phyloP scores from a whole-genome alignment of 116 monocot genomes.

The Papilionanthe hybrid region DNA sequence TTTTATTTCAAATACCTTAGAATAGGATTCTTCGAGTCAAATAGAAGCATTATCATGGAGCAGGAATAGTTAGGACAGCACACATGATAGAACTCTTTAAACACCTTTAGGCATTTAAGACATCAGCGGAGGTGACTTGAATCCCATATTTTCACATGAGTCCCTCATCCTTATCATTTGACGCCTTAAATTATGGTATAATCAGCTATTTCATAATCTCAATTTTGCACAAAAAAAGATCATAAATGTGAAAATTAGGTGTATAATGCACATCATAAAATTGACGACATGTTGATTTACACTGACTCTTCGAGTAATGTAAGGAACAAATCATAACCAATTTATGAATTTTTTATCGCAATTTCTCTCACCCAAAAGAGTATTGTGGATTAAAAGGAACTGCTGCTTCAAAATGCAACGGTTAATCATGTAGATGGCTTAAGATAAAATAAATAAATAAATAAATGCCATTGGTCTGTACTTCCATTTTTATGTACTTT shows the following conservation, averaged over 20 bases:
- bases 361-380: neutral
- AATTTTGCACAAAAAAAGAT: neutral
- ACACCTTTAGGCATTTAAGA: neutral
- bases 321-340: neutral
- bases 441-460: no score
- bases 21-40: neutral
- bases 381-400: neutral
- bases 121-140: neutral
- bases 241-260: slow-evolving; percentile 1
- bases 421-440: neutral
- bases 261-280: neutral
- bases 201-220: neutral
- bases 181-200: neutral
- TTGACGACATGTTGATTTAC: neutral
- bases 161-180: neutral
- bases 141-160: neutral
- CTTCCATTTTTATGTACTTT: neutral
- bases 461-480: no score
- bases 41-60: slow-evolving; percentile 1
- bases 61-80: neutral
- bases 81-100: neutral
- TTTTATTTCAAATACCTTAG: neutral
- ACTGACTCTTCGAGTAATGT: neutral
- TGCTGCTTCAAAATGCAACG: neutral
- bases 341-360: neutral